phyloP scores from a whole-genome alignment of 768 basidiomycete species.

The Suillus placidus region DNA sequence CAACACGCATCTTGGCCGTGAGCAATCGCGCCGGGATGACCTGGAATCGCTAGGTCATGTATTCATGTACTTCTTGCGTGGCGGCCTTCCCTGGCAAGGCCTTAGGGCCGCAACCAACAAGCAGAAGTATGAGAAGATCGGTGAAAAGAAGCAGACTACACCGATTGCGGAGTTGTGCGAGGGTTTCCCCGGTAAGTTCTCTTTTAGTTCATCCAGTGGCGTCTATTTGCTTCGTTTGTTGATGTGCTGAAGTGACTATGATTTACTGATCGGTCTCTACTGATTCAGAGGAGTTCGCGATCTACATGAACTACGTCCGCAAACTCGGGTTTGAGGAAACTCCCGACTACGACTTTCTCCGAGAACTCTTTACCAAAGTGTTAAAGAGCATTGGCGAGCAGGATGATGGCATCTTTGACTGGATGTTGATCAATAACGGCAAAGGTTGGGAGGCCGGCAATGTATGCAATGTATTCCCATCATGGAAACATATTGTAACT shows the following conservation, averaged over 20 bases:
- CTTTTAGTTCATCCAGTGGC: slow-evolving; percentile 5
- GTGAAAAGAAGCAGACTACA: slow-evolving; percentile 97
- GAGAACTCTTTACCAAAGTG: slow-evolving; percentile 92
- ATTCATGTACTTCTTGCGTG: slow-evolving; percentile 98
- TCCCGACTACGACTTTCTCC: slow-evolving; percentile 97
- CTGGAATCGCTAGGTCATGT: slow-evolving; percentile 97
- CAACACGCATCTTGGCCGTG: slow-evolving; percentile 97
- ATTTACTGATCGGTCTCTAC: slow-evolving; percentile 11
- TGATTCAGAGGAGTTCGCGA: slow-evolving; percentile 87
- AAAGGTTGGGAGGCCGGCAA: slow-evolving; percentile 94
- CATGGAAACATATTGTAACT: slow-evolving; percentile 9
- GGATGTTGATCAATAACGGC: slow-evolving; percentile 93
- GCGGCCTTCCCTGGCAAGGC: slow-evolving; percentile 97
- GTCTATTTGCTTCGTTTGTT: slow-evolving; percentile 2
- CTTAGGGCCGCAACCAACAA: slow-evolving; percentile 98
- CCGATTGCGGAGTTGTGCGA: slow-evolving; percentile 92
- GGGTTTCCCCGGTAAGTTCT: slow-evolving; percentile 81
- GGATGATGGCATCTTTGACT: slow-evolving; percentile 93
- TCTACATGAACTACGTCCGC: slow-evolving; percentile 99
- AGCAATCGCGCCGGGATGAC: slow-evolving; percentile 94
- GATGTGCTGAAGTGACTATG: slow-evolving; percentile 1
- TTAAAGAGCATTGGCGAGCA: slow-evolving; percentile 84
- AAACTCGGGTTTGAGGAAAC: slow-evolving; percentile 98
- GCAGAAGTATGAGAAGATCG: slow-evolving; percentile 99
- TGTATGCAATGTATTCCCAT: slow-evolving; percentile 48